Percentiles rank a stretch among this genome's conserved stretches.
Conservation (phyloP, 148 eudicot species). For the Salicornia ramosissima region DNA sequence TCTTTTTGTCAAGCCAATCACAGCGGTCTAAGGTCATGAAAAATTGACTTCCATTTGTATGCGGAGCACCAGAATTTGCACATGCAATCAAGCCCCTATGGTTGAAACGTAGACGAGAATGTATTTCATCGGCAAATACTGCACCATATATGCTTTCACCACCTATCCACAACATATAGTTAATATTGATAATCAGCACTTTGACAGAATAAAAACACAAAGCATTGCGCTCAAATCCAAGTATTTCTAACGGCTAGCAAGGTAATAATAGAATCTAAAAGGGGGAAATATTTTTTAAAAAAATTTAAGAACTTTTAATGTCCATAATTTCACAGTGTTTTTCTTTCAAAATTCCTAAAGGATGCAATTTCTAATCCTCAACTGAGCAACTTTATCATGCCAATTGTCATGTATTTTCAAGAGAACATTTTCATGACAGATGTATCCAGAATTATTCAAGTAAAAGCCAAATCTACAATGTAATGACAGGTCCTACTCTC, state of each 20-base stretch:
- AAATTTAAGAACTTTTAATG: neutral
- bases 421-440: neutral
- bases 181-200: slow-evolving; percentile 8
- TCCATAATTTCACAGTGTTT: neutral
- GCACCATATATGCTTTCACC: slow-evolving; percentile 96
- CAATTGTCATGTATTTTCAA: neutral
- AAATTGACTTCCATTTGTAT: slow-evolving; percentile 95
- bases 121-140: slow-evolving; percentile 78
- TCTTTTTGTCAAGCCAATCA: slow-evolving; percentile 95
- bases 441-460: neutral
- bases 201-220: neutral
- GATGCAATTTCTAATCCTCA: neutral
- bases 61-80: slow-evolving; percentile 79
- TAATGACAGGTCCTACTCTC: neutral
- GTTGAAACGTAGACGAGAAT: slow-evolving; percentile 87
- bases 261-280: neutral
- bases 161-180: slow-evolving; percentile 37
- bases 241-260: neutral
- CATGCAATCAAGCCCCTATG: slow-evolving; percentile 96
- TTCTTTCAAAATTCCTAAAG: neutral
- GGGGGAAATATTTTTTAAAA: neutral
- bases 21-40: slow-evolving; percentile 85
- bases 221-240: neutral
- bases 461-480: too few relatives aligned
- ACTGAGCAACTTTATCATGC: neutral